Base-by-base conservation (phyloP, 148 eudicot species). In the Polygonum maritimum region DNA sequence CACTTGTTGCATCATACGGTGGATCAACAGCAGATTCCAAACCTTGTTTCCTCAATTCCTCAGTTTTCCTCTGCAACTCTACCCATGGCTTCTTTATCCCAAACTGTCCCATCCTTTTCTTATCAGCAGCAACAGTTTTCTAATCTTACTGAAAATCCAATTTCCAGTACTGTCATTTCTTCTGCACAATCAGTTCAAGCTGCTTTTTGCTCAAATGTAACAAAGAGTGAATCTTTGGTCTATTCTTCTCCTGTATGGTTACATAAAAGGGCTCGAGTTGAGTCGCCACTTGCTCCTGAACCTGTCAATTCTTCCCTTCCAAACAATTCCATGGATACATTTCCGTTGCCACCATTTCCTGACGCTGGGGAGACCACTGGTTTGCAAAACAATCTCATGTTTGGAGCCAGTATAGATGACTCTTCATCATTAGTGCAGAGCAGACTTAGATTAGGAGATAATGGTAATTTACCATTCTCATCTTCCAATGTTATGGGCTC, bases 311-410 rank as follows among this genome's bases (percentile, higher is more conserved):
- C 83, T 74, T 31, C 87, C 83, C 76, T 63, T 87, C 18, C 87
- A 79, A 72, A 67, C 83, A 52, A 39, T 19, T 85, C 92, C 39
- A 89, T 84, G 41, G 81, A 79, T 55, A 80, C 93, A 2, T 74
- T 83, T 51, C 71, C 86, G 19, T 86, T 94, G 84, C 98, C 95
- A 10, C 96, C 96, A 5, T 89, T 92, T 78, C 91, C 92, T 18
- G 88, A 87, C 69, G 87, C 82, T 35, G 89, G 83, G 48, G 84
- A 84, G 69, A 86, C 81, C 49, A 26, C 62, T 13, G 93, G 2
- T 8, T 82, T 85, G 48, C 90, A 86, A 73, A 91, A 79, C 78
- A 78, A 84, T 82, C 79, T 84, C 26, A 79, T 91, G 80, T 89
- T 88, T 82, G 97, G 98, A 55, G 86, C 84, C 52, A 86, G 85